Conservation (phyloP, 2,329 filamentous ascomycete species). For the Pseudocercospora cruenta region DNA sequence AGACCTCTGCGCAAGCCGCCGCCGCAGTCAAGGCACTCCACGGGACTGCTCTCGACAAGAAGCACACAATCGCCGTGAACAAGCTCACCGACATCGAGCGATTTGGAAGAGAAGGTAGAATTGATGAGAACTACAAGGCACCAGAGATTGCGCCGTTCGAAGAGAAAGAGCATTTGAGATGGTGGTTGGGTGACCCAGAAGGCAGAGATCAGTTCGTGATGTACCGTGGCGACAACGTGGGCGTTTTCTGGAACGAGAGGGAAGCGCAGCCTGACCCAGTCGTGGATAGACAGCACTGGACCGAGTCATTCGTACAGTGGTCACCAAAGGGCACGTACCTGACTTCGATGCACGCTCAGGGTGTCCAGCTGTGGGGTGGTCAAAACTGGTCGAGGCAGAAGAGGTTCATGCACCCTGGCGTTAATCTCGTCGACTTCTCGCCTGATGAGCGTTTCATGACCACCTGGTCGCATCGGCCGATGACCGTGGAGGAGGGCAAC, state of each 20-base stretch:
- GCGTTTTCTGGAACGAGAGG: constrained; percentile 98
- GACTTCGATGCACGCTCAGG: constrained; percentile 91
- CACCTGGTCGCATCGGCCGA: constrained; percentile 94
- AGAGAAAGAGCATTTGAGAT: constrained; percentile 92
- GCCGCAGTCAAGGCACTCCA: constrained; percentile 89
- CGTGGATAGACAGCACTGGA: constrained; percentile 94
- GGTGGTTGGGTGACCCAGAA: constrained; percentile 86
- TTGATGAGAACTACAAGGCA: constrained; percentile 86
- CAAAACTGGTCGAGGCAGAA: constrained; percentile 85
- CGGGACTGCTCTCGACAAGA: constrained; percentile 88
- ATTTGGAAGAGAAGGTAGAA: constrained; percentile 88
- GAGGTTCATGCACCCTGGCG: constrained; percentile 91
- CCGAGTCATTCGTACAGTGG: constrained; percentile 97
- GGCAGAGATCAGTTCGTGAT: constrained; percentile 95
- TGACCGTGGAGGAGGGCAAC: constrained; percentile 88
- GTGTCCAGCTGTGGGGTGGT: constrained; percentile 96
- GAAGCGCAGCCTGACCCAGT: constrained; percentile 84
- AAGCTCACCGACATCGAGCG: constrained; percentile 98
- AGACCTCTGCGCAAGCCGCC: constrained; percentile 83
- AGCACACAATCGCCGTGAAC: constrained; percentile 92
- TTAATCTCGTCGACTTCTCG: constrained; percentile 96
- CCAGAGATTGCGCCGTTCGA: constrained; percentile 82
- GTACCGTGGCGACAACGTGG: constrained; percentile 88
- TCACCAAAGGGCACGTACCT: constrained; percentile 92
- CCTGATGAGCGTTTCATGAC: constrained; percentile 90